Base-by-base conservation (phyloP, 345 rosid genomes). In the Euphorbia tirucalli region DNA sequence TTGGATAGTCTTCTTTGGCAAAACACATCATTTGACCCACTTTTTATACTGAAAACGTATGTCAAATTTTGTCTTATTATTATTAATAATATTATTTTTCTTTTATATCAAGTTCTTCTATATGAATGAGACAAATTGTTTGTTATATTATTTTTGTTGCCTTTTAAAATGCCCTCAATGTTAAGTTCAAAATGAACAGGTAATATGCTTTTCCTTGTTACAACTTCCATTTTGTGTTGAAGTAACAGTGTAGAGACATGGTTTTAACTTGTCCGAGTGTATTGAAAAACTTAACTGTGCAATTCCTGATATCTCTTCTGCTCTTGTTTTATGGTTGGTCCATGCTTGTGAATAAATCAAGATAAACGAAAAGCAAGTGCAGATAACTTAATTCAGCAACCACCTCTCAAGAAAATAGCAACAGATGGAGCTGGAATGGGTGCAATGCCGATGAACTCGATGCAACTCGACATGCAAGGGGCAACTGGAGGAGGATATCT, bases 321-420 rank as follows among this genome's bases (percentile, higher is more conserved):
- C 69, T 70, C 68, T 21, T 18, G 31, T n/a, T 66, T 50, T 61
- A 55, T 69, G 39, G 16, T 21, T n/a, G 37, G n/a, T 50, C 3
- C 18, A 54, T 63, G 25, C 50, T 39, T 59, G 43, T 56, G 46
- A 28, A 65, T 56, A 18, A 61, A 75, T 74, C 71, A 76, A 93
- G 98, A 83, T 81, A 93, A 93, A 88, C 89, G 97, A 46, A 90
- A 85, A 83, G 88, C 87, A 27, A 88, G 86, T 79, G 72, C 79
- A 43, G 96, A 89, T 76, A 85, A 80, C 84, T 73, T 84, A 74
- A 78, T 79, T 79, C 90, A 85, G 77, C 93, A 89, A 77, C 92
- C 85, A 25, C 92, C 88, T 11, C 73, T 71, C 68, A 93, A 90
- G 81, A 93, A 83, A 77, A 56, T 83, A 66, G 90, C 87, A 18